phyloP scores from a whole-genome alignment of 2,329 filamentous ascomycete species.

The Cytospora piceicola region DNA sequence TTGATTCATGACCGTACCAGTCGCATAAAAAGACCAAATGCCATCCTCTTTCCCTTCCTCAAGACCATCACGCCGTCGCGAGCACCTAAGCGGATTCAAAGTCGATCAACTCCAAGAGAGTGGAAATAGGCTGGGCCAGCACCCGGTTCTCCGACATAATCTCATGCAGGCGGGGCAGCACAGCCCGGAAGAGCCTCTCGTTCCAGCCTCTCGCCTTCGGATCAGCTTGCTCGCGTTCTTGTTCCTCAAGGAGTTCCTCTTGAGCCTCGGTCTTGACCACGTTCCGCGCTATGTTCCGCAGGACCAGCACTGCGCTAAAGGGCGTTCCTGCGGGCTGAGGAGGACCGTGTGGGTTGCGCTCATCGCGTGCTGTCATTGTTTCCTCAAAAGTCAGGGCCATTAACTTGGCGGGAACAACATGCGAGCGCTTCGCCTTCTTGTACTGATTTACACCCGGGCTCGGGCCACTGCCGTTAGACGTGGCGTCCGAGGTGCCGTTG shows the following conservation, averaged over 20 bases:
- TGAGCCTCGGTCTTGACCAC: constrained; percentile 64
- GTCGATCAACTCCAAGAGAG: constrained; percentile 41
- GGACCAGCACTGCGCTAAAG: constrained; percentile 75
- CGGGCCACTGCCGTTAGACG: constrained; percentile 34
- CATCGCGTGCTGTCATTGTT: constrained; percentile 59
- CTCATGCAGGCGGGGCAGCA: constrained; percentile 67
- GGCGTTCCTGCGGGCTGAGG: constrained; percentile 75
- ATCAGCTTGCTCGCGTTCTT: constrained; percentile 51
- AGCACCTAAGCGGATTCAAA: constrained; percentile 24
- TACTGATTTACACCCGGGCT: constrained; percentile 29
- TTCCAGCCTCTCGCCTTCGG: constrained; percentile 60
- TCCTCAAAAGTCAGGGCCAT: constrained; percentile 59
- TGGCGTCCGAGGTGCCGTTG: constrained; percentile 12
- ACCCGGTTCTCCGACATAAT: constrained; percentile 71
- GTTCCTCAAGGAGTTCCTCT: constrained; percentile 55
- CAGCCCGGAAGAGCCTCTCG: constrained; percentile 67
- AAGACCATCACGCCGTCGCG: neutral
- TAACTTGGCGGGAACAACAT: constrained; percentile 60
- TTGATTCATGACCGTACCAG: neutral
- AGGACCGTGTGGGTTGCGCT: constrained; percentile 59
- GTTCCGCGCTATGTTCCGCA: constrained; percentile 77
- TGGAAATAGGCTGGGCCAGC: constrained; percentile 48
- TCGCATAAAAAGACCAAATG: neutral
- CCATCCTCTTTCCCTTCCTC: neutral
- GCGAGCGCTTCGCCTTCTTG: constrained; percentile 45